phyloP scores from a whole-genome alignment of 495 filamentous ascomycete species.

The Pyronema omphalodes region DNA sequence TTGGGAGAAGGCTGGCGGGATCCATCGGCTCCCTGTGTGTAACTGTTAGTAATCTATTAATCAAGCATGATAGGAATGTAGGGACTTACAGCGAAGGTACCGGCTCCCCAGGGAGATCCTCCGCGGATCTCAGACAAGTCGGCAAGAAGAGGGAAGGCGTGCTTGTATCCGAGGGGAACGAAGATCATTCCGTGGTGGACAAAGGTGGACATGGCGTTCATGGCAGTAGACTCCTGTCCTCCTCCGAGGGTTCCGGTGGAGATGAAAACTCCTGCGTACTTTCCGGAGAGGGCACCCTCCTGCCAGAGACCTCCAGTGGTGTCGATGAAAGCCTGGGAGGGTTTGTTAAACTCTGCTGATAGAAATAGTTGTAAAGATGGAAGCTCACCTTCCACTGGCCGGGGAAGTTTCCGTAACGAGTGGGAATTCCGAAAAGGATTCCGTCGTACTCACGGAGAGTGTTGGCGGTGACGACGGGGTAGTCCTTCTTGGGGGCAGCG shows the following conservation, averaged over 20 bases:
- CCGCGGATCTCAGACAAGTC: constrained; percentile 63
- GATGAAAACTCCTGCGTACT: constrained; percentile 85
- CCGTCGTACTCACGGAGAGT: constrained; percentile 65
- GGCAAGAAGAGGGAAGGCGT: constrained; percentile 46
- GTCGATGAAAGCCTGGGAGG: constrained; percentile 17
- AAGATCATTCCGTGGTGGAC: constrained; percentile 90
- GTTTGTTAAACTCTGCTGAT: constrained; percentile 21
- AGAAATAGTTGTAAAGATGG: constrained; percentile 43
- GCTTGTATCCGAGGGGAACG: constrained; percentile 84
- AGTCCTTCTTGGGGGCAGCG: constrained; percentile 56
- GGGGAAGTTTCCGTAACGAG: constrained; percentile 96
- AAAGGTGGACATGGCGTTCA: constrained; percentile 71
- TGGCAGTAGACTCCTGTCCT: constrained; percentile 78
- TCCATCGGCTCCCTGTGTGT: constrained; percentile 42
- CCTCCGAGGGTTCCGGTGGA: constrained; percentile 65
- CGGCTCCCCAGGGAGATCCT: constrained; percentile 82
- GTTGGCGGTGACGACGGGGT: constrained; percentile 42
- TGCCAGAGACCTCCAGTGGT: constrained; percentile 47
- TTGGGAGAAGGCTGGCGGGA: constrained; percentile 54
- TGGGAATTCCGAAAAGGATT: constrained; percentile 90
- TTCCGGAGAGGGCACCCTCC: constrained; percentile 34
- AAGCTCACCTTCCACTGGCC: constrained; percentile 63
- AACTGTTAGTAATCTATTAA: constrained; percentile 4
- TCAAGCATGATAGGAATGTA: neutral
- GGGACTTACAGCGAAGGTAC: constrained; percentile 59